Conservation (phyloP, 352 stramenopile species). For the Thraustochytrium sp. region DNA sequence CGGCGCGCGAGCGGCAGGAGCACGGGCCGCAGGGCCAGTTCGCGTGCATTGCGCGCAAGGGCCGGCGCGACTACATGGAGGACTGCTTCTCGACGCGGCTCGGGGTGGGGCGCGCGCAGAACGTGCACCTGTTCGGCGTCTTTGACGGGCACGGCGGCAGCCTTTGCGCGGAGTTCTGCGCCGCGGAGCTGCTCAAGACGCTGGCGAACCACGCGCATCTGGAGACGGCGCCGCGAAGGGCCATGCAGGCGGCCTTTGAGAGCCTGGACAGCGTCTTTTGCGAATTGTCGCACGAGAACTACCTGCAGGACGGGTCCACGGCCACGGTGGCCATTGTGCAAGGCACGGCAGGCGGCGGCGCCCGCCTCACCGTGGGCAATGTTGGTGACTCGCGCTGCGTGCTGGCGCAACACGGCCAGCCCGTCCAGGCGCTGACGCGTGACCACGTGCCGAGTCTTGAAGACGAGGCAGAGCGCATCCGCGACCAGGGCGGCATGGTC, state of each 20-base stretch:
- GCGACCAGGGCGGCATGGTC: slow-evolving; percentile 65
- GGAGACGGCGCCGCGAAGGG: neutral
- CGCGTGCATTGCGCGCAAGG: neutral
- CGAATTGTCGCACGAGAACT: slow-evolving; percentile 5
- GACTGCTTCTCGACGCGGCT: neutral
- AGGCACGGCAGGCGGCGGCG: slow-evolving; percentile 50
- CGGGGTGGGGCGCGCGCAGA: neutral
- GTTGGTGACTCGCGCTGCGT: slow-evolving; percentile 78
- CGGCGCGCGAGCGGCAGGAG: neutral
- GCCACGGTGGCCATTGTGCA: slow-evolving; percentile 59
- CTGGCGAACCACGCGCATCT: neutral
- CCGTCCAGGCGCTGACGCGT: slow-evolving; percentile 65
- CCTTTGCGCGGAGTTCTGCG: slow-evolving; percentile 70
- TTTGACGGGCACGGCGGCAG: slow-evolving; percentile 85
- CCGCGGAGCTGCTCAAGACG: slow-evolving; percentile 17
- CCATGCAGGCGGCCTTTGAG: slow-evolving; percentile 24
- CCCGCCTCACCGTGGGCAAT: slow-evolving; percentile 70
- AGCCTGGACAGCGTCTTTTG: slow-evolving; percentile 32
- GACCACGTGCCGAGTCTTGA: slow-evolving; percentile 82
- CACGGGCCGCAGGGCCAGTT: neutral
- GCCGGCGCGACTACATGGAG: slow-evolving; percentile 31
- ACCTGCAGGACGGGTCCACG: slow-evolving; percentile 22
- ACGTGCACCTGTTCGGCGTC: slow-evolving; percentile 70
- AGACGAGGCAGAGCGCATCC: slow-evolving; percentile 77
- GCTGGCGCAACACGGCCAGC: slow-evolving; percentile 67